Evolutionary conservation across 1,139 yeast genomes (phyloP).

Genomic region (Kodamaea sp.): DNA sequence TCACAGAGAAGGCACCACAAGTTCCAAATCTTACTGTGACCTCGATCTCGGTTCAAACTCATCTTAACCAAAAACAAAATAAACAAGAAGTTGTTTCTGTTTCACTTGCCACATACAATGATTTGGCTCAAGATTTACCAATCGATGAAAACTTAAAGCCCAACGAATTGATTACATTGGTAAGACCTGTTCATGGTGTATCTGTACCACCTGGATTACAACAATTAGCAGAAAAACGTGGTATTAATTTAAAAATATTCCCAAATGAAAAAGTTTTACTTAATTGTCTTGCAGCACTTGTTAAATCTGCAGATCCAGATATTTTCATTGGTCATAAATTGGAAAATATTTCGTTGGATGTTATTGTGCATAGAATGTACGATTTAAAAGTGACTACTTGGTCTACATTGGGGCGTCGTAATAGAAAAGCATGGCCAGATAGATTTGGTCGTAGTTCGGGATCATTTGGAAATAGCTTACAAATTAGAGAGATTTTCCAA

Average conservation of each 20-base stretch:
- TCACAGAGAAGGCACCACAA: slow-evolving; percentile 48
- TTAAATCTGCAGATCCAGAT: slow-evolving; percentile 82
- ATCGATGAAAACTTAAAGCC: slow-evolving; percentile 55
- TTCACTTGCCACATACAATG: slow-evolving; percentile 63
- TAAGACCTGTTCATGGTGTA: slow-evolving; percentile 64
- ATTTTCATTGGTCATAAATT: slow-evolving; percentile 83
- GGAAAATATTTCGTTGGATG: slow-evolving; percentile 75
- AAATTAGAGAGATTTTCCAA: slow-evolving; percentile 65
- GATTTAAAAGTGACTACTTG: slow-evolving; percentile 71
- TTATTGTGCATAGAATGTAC: slow-evolving; percentile 76
- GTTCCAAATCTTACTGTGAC: slow-evolving; percentile 60
- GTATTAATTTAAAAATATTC: slow-evolving; percentile 50
- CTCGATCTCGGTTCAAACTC: slow-evolving; percentile 76
- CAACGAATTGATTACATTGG: slow-evolving; percentile 58
- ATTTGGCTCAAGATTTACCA: slow-evolving; percentile 71
- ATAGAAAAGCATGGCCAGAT: slow-evolving; percentile 73
- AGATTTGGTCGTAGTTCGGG: slow-evolving; percentile 52
- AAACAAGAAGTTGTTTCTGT: slow-evolving; percentile 87
- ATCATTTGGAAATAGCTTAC: slow-evolving; percentile 46
- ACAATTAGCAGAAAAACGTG: slow-evolving; percentile 50
- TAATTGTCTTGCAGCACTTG: slow-evolving; percentile 66
- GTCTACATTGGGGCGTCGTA: slow-evolving; percentile 82
- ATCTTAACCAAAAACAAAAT: slow-evolving; percentile 65
- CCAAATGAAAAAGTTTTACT: slow-evolving; percentile 74
- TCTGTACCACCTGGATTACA: slow-evolving; percentile 74